phyloP scores from a whole-genome alignment of 2,329 filamentous ascomycete species.

The Trichoderma endophyticum region DNA sequence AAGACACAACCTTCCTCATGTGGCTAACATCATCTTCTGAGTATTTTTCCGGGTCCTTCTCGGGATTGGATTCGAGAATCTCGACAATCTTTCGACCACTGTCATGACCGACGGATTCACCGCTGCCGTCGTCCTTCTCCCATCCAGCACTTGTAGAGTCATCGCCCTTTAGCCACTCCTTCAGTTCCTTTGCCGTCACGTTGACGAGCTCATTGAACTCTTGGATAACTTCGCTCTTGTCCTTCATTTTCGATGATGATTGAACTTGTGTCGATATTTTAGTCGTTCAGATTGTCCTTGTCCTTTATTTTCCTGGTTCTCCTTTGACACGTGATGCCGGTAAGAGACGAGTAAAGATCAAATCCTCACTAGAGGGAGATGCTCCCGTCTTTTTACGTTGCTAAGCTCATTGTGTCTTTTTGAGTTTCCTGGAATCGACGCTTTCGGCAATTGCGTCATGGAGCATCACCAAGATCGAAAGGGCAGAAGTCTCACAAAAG shows the following conservation, averaged over 20 bases:
- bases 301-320: neutral
- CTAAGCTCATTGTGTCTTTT: neutral
- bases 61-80: conserved; percentile 60
- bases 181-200: conserved; percentile 59
- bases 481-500: neutral
- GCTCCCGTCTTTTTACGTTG: neutral
- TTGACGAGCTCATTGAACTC: conserved; percentile 67
- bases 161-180: conserved; percentile 59
- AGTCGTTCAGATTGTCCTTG: neutral
- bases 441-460: conserved; percentile 18
- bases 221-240: conserved; percentile 36
- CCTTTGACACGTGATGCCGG: neutral
- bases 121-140: conserved; percentile 54
- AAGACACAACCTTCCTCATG: conserved; percentile 62
- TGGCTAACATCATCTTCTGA: conserved; percentile 53
- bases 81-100: conserved; percentile 62
- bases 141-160: conserved; percentile 58
- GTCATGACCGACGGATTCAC: conserved; percentile 62
- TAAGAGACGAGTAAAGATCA: neutral
- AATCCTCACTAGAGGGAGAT: neutral
- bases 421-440: conserved; percentile 3
- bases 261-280: neutral
- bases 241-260: conserved; percentile 22
- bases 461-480: neutral
- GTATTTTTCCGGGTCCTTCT: conserved; percentile 55